Conservation (phyloP, 2,329 filamentous ascomycete genomes). For the Macrophomina tecta region DNA sequence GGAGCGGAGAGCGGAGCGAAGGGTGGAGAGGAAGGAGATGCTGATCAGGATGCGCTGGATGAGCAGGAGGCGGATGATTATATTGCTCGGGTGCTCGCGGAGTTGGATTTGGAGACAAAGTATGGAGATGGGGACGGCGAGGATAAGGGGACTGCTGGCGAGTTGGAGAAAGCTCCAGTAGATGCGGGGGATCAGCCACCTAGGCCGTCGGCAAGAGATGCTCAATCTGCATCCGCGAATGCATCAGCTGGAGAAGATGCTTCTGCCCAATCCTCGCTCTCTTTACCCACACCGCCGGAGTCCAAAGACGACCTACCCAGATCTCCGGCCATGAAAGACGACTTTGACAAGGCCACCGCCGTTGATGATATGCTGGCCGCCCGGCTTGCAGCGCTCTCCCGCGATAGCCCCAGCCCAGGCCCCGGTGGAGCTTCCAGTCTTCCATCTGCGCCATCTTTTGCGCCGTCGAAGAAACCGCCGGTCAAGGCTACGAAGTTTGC, state of each 20-base stretch:
- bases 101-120: conserved; percentile 52
- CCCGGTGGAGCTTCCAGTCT: conserved; percentile 39
- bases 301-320: conserved; percentile 29
- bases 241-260: conserved; percentile 32
- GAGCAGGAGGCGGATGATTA: conserved; percentile 52
- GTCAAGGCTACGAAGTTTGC: conserved; percentile 49
- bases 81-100: conserved; percentile 53
- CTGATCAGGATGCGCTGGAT: conserved; percentile 29
- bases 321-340: conserved; percentile 34
- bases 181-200: background rate
- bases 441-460: conserved; percentile 54
- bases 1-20: conserved; percentile 20
- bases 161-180: background rate
- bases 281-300: conserved; percentile 54
- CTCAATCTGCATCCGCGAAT: conserved; percentile 33
- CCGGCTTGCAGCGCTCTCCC: conserved; percentile 51
- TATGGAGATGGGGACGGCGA: conserved; percentile 35
- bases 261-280: conserved; percentile 31
- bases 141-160: background rate
- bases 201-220: conserved; percentile 8
- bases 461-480: conserved; percentile 45
- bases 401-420: conserved; percentile 38
- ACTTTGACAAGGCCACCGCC: conserved; percentile 38
- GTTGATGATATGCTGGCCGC: conserved; percentile 54
- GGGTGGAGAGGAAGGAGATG: conserved; percentile 29